These are phyloP conservation scores for Vaccinium darrowii DNA, from an alignment of 148 eudicot species.

Conservation along the genomic window DNA sequence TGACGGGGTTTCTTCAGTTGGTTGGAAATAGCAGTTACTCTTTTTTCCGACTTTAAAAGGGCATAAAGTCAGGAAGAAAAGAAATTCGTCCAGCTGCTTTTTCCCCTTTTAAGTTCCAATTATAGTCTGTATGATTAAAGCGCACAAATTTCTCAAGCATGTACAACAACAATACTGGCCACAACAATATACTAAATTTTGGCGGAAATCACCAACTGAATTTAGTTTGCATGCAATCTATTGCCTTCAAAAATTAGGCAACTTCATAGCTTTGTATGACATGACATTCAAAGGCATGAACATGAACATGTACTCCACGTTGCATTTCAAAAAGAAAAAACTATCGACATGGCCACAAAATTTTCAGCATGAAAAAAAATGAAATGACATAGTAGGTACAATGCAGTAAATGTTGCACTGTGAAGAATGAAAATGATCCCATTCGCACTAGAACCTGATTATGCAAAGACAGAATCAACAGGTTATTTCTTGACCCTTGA, in stretches of 20 bases:
- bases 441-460: background rate
- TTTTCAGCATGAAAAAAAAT: background rate
- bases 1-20: background rate
- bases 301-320: background rate
- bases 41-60: background rate
- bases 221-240: background rate
- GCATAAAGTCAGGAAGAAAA: background rate
- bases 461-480: conserved; percentile 7
- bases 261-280: background rate
- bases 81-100: background rate
- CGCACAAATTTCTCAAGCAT: background rate
- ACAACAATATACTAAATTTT: background rate
- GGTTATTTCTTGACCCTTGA: background rate
- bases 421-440: background rate
- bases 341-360: background rate
- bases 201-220: background rate
- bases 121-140: background rate
- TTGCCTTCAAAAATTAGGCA: too few species aligned
- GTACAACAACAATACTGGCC: background rate
- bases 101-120: background rate
- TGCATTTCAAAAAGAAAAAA: background rate
- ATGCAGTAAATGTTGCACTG: background rate
- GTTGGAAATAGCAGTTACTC: background rate
- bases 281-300: background rate
- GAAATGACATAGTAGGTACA: background rate